A percentile compares a stretch with the other conserved stretches of the same genome.
Conservation (phyloP, 2,329 filamentous ascomycete genomes). For the Hypoxylon sp. region DNA sequence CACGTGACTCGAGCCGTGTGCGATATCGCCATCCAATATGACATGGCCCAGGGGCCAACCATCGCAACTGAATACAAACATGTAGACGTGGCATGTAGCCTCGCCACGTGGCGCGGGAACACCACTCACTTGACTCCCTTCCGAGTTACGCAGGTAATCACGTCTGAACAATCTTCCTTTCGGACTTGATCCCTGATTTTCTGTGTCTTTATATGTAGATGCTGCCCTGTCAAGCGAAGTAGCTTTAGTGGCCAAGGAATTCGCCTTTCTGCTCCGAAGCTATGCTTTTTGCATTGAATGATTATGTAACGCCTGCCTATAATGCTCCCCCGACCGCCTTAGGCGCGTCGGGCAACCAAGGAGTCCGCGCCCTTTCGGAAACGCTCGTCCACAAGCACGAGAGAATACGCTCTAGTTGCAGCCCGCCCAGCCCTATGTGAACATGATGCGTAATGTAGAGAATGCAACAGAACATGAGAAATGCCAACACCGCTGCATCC, state of each 20-base stretch:
- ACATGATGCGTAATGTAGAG: not conserved
- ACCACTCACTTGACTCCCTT: not conserved
- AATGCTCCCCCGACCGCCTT: not conserved
- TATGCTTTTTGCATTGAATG: not conserved
- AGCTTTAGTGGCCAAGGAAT: not conserved
- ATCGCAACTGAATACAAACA: too few species aligned
- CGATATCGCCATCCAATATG: not conserved
- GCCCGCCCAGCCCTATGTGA: not conserved
- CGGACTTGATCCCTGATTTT: not conserved
- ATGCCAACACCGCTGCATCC: not conserved
- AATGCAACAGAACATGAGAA: conserved; percentile 12
- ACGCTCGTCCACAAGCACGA: too few species aligned
- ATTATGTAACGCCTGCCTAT: conserved; percentile 2
- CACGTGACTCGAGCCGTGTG: conserved; percentile 22
- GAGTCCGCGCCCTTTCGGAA: conserved; percentile 9
- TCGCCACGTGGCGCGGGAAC: conserved; percentile 30
- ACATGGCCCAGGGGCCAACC: not conserved
- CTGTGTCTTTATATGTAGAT: conserved; percentile 1
- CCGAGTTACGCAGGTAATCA: conserved; percentile 6
- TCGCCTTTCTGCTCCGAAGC: not conserved
- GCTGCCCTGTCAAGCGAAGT: not conserved
- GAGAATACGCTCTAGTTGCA: too few species aligned
- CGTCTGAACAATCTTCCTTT: not conserved
- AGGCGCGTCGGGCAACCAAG: not conserved
- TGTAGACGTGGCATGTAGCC: conserved; percentile 27